A percentile compares a stretch with the other conserved stretches of the same genome.
Evolutionary conservation across 257 asterid species (phyloP).

Genomic region (Nicotiana tabacum): DNA sequence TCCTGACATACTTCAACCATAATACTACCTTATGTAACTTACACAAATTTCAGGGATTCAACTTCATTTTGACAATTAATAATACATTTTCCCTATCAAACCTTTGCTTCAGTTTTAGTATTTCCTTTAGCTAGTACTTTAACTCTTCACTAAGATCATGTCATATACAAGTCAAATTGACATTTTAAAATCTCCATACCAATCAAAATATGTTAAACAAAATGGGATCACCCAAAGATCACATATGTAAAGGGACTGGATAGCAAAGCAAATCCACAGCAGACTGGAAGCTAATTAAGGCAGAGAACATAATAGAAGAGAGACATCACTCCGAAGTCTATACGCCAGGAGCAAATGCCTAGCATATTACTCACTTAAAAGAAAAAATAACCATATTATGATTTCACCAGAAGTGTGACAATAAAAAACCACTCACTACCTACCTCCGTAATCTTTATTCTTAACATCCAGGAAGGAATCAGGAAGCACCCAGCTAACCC

Average conservation of each 20-base stretch:
- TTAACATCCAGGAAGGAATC: slow-evolving; percentile 91
- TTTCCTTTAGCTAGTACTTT: neutral
- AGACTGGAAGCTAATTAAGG: neutral
- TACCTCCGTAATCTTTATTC: slow-evolving; percentile 96
- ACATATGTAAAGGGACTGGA: neutral
- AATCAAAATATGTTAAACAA: neutral
- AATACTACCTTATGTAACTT: neutral
- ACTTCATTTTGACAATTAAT: neutral
- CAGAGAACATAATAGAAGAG: neutral
- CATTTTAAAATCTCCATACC: neutral
- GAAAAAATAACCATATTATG: neutral
- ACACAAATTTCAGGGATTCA: neutral
- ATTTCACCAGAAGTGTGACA: neutral
- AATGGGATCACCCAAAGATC: neutral
- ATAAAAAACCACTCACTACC: neutral
- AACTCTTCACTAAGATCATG: neutral
- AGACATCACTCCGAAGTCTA: neutral
- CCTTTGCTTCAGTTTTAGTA: neutral
- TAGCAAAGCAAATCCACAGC: neutral
- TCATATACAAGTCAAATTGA: neutral
- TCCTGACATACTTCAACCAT: neutral
- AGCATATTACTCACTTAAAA: neutral
- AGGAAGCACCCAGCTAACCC: slow-evolving; percentile 95
- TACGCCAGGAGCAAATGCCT: neutral
- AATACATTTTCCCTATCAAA: neutral